These are phyloP conservation scores for Tylopilus subfusipes DNA, from an alignment of 768 basidiomycete species.

Conservation along the genomic window DNA sequence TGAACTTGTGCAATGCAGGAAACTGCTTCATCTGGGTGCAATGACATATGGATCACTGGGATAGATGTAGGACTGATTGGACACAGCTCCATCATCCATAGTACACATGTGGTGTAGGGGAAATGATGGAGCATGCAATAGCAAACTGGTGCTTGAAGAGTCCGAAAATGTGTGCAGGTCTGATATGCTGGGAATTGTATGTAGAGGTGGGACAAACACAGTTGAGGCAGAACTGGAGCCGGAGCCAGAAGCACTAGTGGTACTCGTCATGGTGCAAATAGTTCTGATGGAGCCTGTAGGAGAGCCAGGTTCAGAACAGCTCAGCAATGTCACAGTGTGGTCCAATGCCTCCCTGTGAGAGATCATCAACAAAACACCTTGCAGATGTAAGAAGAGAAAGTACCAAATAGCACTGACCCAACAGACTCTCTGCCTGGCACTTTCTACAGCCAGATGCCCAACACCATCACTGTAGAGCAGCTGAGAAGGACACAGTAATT, in stretches of 20 bases:
- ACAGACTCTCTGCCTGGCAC: slow-evolving; percentile 76
- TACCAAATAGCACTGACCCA: slow-evolving; percentile 93
- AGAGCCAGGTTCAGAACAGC: slow-evolving; percentile 41
- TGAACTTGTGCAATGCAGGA: slow-evolving; percentile 63
- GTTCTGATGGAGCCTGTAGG: slow-evolving; percentile 64
- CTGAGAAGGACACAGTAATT: slow-evolving; percentile 85
- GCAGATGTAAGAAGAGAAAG: slow-evolving; percentile 20
- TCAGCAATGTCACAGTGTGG: slow-evolving; percentile 51
- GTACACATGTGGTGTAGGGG: slow-evolving; percentile 62
- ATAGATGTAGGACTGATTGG: slow-evolving; percentile 63
- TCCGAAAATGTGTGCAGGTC: slow-evolving; percentile 51
- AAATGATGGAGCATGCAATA: slow-evolving; percentile 41
- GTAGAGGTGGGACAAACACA: slow-evolving; percentile 74
- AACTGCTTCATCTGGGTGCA: slow-evolving; percentile 59
- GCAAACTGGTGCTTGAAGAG: slow-evolving; percentile 36
- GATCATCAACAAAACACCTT: neutral
- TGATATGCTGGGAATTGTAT: slow-evolving; percentile 65
- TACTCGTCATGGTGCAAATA: slow-evolving; percentile 53
- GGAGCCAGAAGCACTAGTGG: slow-evolving; percentile 34
- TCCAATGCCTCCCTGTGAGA: slow-evolving; percentile 72
- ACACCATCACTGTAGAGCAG: slow-evolving; percentile 87
- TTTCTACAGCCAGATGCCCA: slow-evolving; percentile 86
- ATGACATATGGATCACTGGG: slow-evolving; percentile 73
- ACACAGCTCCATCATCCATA: slow-evolving; percentile 70
- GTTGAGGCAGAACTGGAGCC: slow-evolving; percentile 68